Base-by-base conservation (phyloP, 495 filamentous ascomycete species). In the Astrothelium subdiscretum region DNA sequence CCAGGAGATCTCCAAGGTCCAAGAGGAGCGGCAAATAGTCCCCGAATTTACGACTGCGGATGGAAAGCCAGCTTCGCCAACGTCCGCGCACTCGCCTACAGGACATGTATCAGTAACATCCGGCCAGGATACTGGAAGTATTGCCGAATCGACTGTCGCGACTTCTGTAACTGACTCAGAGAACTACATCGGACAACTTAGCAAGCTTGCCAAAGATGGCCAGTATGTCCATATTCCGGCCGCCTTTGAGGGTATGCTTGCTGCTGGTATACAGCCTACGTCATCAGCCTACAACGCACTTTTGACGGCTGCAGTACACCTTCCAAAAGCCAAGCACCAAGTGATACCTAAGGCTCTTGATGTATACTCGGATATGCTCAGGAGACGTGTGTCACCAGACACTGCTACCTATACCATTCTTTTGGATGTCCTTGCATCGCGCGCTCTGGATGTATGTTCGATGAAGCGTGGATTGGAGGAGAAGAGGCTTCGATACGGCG, bases 331-430 rank as follows among this genome's bases (percentile, higher is more conserved):
- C 68, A 85, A 85, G 70, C 83, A 86, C 58, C 88, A 91, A 74
- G 81, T 91, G 11, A 86, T 96, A 27, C 84, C 89, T 54, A 96
- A 95, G 75, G 91, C 89, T 5, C 82, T 97, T 57, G 91, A 92
- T 79, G 87, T 97, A 62, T 97, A 97, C 76, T 87, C 90, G 44
- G 90, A 97, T 72, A 96, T 98, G 92, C 86, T 96, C 66, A 82
- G 87, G 63, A 87, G 91, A 57, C 87, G 86, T 68, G 85, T 97
- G 44, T 74, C 80, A 29, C 92, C 92, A 18, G 86, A 95, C 69
- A 84, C 86, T 62, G 81, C 85, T 59, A 97, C 91, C 6, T 97
- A 95, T 74, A 83, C 89, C 68, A 90, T 87, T 2, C 75, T 98
- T 12, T 87, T 98, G 63, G 83, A 87, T 65, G 75, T 95, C 42